Percentiles rank a stretch among this genome's conserved stretches.
Conservation (phyloP, 306 rosid species). For the Sicyos edulis region DNA sequence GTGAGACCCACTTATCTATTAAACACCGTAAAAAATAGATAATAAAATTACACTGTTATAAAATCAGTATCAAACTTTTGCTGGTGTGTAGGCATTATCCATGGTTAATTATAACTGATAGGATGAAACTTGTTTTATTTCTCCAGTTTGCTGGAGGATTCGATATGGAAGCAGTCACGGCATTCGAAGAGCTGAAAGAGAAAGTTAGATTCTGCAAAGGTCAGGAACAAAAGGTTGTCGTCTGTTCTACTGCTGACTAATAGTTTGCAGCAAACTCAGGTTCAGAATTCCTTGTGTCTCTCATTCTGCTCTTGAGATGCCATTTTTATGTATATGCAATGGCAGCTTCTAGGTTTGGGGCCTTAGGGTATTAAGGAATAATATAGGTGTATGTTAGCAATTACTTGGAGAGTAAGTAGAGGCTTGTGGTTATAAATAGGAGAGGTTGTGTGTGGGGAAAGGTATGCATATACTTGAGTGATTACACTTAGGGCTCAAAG, state of each 20-base stretch:
- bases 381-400: no score
- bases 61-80: background rate
- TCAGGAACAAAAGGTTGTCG: constrained; percentile 50
- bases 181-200: constrained; percentile 79
- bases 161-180: constrained; percentile 80
- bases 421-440: no score
- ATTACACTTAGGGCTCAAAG: no score
- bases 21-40: background rate
- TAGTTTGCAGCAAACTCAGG: constrained; percentile 73
- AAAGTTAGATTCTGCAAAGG: constrained; percentile 72
- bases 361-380: no score
- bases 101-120: background rate
- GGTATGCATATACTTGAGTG: no score
- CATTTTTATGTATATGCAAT: background rate
- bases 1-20: no score
- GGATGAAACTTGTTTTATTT: background rate
- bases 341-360: no score
- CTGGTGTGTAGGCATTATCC: background rate
- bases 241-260: constrained; percentile 57
- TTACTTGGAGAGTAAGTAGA: no score
- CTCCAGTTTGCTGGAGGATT: constrained; percentile 86
- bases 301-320: background rate
- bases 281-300: constrained; percentile 36
- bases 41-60: background rate
- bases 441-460: no score